Percentiles rank a stretch among this genome's conserved stretches.
Conservation (phyloP, 768 basidiomycete species). For the Hygrophorus russula region DNA sequence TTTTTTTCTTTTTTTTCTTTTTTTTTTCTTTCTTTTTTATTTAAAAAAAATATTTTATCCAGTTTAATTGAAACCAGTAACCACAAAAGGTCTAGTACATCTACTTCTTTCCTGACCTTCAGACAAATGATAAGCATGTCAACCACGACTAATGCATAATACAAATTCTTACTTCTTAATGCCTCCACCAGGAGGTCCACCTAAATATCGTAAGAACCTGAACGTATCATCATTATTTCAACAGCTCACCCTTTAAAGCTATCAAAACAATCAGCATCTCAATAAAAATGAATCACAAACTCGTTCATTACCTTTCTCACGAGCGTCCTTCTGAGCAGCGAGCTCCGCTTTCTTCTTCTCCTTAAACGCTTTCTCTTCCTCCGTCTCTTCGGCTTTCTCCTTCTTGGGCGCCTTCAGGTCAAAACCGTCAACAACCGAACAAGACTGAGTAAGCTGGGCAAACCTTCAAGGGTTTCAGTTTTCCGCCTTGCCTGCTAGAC, state of each 20-base stretch:
- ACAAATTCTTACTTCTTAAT: conserved; percentile 77
- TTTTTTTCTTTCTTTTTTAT: too few species aligned
- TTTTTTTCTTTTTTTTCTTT: too few species aligned
- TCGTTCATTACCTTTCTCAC: conserved; percentile 44
- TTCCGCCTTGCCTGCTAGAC: conserved; percentile 71
- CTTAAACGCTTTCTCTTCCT: conserved; percentile 66
- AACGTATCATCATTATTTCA: neutral
- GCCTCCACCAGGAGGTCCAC: conserved; percentile 59
- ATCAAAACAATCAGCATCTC: conserved; percentile 5
- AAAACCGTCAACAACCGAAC: conserved; percentile 4
- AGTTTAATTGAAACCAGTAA: too few species aligned
- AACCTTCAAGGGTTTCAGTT: conserved; percentile 83
- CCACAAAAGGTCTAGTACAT: neutral
- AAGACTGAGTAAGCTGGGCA: neutral
- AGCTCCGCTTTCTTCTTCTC: conserved; percentile 68
- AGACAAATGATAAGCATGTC: neutral
- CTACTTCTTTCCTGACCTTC: conserved; percentile 10
- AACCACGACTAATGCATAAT: neutral
- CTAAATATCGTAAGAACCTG: conserved; percentile 23
- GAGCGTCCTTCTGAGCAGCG: conserved; percentile 61
- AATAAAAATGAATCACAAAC: neutral
- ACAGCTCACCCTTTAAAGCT: conserved; percentile 45
- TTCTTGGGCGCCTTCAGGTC: conserved; percentile 67
- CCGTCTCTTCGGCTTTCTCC: conserved; percentile 57
- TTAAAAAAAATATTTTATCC: too few species aligned